phyloP scores from a whole-genome alignment of 768 basidiomycete species.

The Auricularia auricula-judae region DNA sequence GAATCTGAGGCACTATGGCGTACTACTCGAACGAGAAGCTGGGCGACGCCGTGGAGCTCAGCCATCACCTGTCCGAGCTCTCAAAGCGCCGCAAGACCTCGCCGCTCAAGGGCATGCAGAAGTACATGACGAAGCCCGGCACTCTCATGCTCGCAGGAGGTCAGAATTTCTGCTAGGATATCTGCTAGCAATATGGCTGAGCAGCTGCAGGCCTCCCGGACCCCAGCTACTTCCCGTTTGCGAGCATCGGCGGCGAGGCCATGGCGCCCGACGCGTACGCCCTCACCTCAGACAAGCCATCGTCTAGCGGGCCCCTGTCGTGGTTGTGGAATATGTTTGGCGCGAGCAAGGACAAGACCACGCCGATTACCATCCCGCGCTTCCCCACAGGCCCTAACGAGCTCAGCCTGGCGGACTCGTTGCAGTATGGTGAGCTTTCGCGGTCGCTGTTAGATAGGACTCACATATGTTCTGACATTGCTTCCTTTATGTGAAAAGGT shows the following conservation, averaged over 20 bases:
- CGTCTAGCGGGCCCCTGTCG: constrained; percentile 25
- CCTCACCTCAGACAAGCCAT: constrained; percentile 17
- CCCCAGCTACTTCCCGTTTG: constrained; percentile 62
- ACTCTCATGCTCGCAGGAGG: constrained; percentile 62
- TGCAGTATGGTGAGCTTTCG: constrained; percentile 52
- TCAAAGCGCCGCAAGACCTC: constrained; percentile 37
- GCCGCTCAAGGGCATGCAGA: constrained; percentile 57
- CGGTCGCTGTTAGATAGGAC: background rate
- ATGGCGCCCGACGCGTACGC: constrained; percentile 42
- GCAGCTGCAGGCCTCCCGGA: constrained; percentile 43
- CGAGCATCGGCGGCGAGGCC: constrained; percentile 43
- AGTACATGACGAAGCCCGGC: constrained; percentile 44
- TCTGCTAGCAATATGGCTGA: constrained; percentile 3
- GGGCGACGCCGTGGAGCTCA: constrained; percentile 49
- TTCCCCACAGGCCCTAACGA: constrained; percentile 33
- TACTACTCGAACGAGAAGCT: constrained; percentile 11
- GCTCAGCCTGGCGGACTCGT: constrained; percentile 47
- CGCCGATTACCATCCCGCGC: constrained; percentile 48
- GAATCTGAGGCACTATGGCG: background rate
- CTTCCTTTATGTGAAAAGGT: constrained; percentile 8
- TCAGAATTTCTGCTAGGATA: constrained; percentile 16
- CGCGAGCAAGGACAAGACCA: constrained; percentile 30
- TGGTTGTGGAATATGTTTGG: constrained; percentile 54
- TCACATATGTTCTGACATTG: background rate
- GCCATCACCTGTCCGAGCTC: constrained; percentile 57